Evolutionary conservation across 768 basidiomycete genomes (phyloP).

Genomic region (Pisolithus orientalis): DNA sequence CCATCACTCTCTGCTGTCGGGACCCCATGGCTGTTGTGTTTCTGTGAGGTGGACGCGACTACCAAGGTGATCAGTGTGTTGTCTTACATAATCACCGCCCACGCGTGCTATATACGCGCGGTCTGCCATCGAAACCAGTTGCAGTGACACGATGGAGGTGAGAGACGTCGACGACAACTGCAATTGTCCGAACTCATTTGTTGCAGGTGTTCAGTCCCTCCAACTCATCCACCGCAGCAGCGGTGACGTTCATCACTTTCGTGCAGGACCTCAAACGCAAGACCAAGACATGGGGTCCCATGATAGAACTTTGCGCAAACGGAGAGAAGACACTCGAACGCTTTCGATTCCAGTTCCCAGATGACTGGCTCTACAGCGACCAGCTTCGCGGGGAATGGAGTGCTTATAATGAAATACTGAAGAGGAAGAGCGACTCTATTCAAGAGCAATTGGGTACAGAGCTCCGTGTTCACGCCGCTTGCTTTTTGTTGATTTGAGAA

Average conservation of each 20-base stretch:
- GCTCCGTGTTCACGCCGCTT: slow-evolving; percentile 3
- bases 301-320: slow-evolving; percentile 89
- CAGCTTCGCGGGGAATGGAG: slow-evolving; percentile 98
- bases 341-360: slow-evolving; percentile 93
- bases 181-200: not conserved
- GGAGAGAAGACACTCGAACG: slow-evolving; percentile 97
- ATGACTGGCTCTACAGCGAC: slow-evolving; percentile 98
- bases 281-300: slow-evolving; percentile 92
- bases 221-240: slow-evolving; percentile 93
- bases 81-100: slow-evolving; percentile 20
- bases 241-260: slow-evolving; percentile 98
- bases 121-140: too few relatives aligned
- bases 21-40: slow-evolving; percentile 64
- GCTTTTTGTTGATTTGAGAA: too few relatives aligned
- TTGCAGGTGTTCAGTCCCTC: slow-evolving; percentile 63
- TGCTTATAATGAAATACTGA: slow-evolving; percentile 95
- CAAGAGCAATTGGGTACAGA: slow-evolving; percentile 90
- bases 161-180: slow-evolving; percentile 1
- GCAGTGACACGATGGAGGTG: slow-evolving; percentile 20
- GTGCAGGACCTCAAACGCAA: slow-evolving; percentile 98
- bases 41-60: not conserved
- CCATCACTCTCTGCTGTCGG: slow-evolving; percentile 96
- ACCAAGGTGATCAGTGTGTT: slow-evolving; percentile 3
- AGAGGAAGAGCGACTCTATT: slow-evolving; percentile 96
- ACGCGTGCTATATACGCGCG: slow-evolving; percentile 3